These are phyloP conservation scores for Ascoidea asiatica DNA, from an alignment of 805 yeast species.

Conservation along the genomic window DNA sequence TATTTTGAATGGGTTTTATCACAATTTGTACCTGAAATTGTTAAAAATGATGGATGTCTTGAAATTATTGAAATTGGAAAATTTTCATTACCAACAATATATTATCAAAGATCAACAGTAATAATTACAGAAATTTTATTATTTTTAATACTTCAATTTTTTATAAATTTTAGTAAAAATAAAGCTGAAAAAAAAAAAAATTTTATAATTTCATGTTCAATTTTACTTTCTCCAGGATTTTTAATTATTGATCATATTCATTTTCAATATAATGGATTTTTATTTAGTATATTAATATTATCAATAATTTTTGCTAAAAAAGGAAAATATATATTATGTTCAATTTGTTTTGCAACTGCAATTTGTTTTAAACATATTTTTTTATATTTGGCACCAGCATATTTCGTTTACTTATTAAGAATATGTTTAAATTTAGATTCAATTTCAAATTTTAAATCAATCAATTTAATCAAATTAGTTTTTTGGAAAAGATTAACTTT, in stretches of 20 bases:
- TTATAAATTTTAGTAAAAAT: constrained; percentile 33
- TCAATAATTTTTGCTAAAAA: constrained; percentile 62
- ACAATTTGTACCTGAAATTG: constrained; percentile 51
- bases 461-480: constrained; percentile 17
- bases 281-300: constrained; percentile 71
- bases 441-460: constrained; percentile 18
- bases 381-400: constrained; percentile 88
- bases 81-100: constrained; percentile 68
- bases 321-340: constrained; percentile 43
- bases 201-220: constrained; percentile 68
- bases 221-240: constrained; percentile 81
- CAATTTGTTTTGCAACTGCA: constrained; percentile 55
- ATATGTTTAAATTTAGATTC: constrained; percentile 35
- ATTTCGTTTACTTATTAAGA: constrained; percentile 64
- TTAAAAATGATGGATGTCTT: constrained; percentile 64
- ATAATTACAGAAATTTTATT: constrained; percentile 62
- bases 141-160: constrained; percentile 60
- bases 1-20: constrained; percentile 81
- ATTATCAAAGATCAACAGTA: constrained; percentile 75
- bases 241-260: constrained; percentile 89
- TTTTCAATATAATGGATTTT: constrained; percentile 92
- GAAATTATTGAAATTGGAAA: constrained; percentile 50
- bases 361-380: constrained; percentile 92
- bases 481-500: constrained; percentile 47
- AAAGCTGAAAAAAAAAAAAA: constrained; percentile 26